Percentiles rank a stretch among this genome's conserved stretches.
Conservation (phyloP, 495 filamentous ascomycete species). For the Pseudoneurospora amorphoporcata region DNA sequence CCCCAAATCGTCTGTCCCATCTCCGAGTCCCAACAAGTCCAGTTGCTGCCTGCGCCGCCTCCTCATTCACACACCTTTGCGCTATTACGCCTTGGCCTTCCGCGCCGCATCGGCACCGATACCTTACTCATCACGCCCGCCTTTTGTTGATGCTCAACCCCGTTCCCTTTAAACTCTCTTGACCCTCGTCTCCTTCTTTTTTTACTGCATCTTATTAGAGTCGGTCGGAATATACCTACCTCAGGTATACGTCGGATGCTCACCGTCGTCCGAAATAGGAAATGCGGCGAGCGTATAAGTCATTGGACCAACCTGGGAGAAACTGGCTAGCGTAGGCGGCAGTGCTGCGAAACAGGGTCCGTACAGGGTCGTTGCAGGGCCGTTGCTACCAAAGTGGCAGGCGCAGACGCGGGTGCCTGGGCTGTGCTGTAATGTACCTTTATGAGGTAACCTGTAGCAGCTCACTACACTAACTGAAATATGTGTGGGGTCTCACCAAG, state of each 20-base stretch:
- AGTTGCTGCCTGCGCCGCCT: not conserved
- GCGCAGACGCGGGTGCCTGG: not conserved
- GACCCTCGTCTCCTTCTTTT: not conserved
- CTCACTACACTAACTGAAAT: too few species aligned
- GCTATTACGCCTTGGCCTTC: not conserved
- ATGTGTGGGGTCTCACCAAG: too few species aligned
- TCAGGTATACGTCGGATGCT: not conserved
- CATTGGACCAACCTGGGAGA: not conserved
- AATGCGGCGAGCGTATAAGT: not conserved
- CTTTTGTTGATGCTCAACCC: not conserved
- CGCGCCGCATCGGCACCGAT: not conserved
- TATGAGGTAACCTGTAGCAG: too few species aligned
- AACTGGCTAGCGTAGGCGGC: not conserved
- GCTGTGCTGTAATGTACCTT: not conserved
- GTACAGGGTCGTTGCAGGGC: not conserved
- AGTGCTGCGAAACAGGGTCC: not conserved
- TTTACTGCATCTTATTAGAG: too few species aligned
- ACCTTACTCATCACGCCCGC: not conserved
- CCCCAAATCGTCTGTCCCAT: not conserved
- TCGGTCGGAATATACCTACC: too few species aligned
- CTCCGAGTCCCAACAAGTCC: too few species aligned
- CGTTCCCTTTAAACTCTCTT: too few species aligned
- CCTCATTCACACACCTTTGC: not conserved
- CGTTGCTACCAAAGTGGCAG: not conserved
- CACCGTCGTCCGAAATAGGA: not conserved